Evolutionary conservation across 2,329 filamentous ascomycete genomes (phyloP), one percentile per base, ranked within the genome.

Genomic region (Penicillium sp.): DNA sequence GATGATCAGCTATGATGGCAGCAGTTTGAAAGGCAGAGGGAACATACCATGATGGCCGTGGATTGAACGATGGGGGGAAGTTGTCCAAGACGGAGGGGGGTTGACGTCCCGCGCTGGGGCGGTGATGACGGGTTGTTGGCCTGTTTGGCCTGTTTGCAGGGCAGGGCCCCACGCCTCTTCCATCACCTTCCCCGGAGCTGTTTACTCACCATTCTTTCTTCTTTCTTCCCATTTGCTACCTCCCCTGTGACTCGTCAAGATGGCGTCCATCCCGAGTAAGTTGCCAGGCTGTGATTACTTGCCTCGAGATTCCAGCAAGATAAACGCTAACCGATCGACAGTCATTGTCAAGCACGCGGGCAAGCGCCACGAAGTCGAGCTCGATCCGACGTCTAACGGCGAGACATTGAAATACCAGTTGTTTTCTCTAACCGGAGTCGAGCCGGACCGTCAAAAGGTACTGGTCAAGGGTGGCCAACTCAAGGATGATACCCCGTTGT

Each of bases 331-430:
- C 59, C 55, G 45, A 52, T 55, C 46, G 33, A 10, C 59, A 96
- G 92, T 99, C 62, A 81, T 91, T 69, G 88, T 99, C 62, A 97
- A 96, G 76, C 93, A 99, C 72, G 87, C 91, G 70, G 93, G 93
- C 78, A 97, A 94, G 74, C 93, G 92, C 72, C 89, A 97, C 78
- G 87, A 97, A 69, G 84, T 99, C 71, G 93, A 97, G 56, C 84
- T 99, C 66, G 93, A 97, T 70, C 82, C 89, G 36, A 80, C 84
- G 21, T 87, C 90, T 39, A 91, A 86, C 56, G 94, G 94, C 74
- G 91, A 97, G 74, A 90, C 89, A 51, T 91, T 99, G 80, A 99
- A 97, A 74, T 90, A 89, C 68, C 94, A 97, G 73, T 84, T 99
- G 52, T 99, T 88, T 78, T 97, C 92, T 57, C 80, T 99, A 49